Percentiles rank a stretch among this genome's conserved stretches.
These are phyloP conservation scores for Diplodia corticola DNA, from an alignment of 2,329 filamentous ascomycete genomes.

Conservation along the genomic window DNA sequence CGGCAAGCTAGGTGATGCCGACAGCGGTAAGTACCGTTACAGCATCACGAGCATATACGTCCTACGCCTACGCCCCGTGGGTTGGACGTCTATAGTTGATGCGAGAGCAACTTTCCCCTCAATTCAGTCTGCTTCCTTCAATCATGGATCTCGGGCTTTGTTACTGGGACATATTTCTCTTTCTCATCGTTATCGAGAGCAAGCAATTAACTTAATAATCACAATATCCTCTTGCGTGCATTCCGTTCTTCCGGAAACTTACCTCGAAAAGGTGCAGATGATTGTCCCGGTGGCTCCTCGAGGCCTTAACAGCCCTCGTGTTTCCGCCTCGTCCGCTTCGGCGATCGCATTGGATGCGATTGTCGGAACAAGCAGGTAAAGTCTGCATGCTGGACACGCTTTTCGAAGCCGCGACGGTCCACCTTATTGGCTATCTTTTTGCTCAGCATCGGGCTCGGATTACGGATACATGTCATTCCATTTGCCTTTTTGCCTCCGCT, in stretches of 20 bases:
- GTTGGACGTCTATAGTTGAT: constrained; percentile 29
- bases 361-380: not conserved
- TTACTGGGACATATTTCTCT: constrained; percentile 24
- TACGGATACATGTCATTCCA: not conserved
- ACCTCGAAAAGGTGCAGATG: too few relatives aligned
- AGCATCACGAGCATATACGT: constrained; percentile 29
- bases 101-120: constrained; percentile 24
- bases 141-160: constrained; percentile 22
- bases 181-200: not conserved
- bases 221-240: not conserved
- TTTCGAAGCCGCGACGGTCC: not conserved
- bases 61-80: constrained; percentile 22
- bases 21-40: constrained; percentile 6
- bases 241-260: not conserved
- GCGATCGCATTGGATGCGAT: not conserved
- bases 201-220: not conserved
- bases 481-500: not conserved
- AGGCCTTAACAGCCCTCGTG: not conserved
- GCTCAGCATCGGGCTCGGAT: not conserved
- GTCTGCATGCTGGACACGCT: not conserved
- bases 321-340: not conserved
- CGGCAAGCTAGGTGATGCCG: not conserved
- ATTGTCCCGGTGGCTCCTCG: not conserved
- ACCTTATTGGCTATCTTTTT: not conserved
- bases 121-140: constrained; percentile 24